phyloP scores from a whole-genome alignment of 139 green algal genomes.

The Chlorella sp. region DNA sequence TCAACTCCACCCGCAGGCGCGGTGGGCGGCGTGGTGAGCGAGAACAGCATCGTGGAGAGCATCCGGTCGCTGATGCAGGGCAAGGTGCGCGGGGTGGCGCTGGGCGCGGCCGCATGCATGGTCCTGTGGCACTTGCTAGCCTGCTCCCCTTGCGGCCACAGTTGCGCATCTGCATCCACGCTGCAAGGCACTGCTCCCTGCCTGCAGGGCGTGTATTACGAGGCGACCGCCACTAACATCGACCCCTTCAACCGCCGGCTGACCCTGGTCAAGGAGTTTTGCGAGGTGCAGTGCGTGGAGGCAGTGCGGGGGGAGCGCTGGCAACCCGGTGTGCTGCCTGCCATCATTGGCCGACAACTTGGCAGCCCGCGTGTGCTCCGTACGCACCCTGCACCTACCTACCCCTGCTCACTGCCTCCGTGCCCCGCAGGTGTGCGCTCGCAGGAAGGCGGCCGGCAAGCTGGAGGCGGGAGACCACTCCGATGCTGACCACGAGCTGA shows the following conservation, averaged over 20 bases:
- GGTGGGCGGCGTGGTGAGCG: slow-evolving; percentile 11
- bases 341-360: too few relatives aligned
- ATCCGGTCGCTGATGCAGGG: slow-evolving; percentile 34
- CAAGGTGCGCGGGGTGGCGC: slow-evolving; percentile 35
- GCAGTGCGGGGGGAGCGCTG: too few relatives aligned
- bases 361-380: too few relatives aligned
- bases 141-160: background rate
- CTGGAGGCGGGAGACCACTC: background rate
- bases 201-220: slow-evolving; percentile 63
- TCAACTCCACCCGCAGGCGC: background rate
- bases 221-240: slow-evolving; percentile 75
- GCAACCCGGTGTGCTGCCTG: too few relatives aligned
- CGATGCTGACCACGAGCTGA: background rate
- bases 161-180: too few relatives aligned
- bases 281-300: background rate
- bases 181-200: too few relatives aligned
- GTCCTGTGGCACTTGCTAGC: background rate
- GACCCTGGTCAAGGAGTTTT: background rate
- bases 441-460: background rate
- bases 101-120: too few relatives aligned
- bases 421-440: background rate
- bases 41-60: slow-evolving; percentile 45
- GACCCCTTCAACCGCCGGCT: slow-evolving; percentile 50
- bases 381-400: too few relatives aligned
- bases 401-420: background rate